phyloP scores from a whole-genome alignment of 768 basidiomycete genomes.

The Floccularia luteovirens region DNA sequence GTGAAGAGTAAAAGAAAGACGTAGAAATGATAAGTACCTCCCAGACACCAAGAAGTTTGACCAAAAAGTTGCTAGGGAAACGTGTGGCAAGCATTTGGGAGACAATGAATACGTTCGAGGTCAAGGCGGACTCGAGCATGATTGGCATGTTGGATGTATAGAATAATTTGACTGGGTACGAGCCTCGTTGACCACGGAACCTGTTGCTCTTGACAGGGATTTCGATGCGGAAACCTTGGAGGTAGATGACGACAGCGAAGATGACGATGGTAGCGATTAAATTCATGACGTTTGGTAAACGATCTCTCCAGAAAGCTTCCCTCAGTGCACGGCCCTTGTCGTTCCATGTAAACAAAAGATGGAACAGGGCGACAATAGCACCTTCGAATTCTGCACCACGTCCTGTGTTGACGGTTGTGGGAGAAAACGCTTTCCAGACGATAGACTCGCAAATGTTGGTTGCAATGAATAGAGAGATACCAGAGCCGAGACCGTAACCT shows the following conservation, averaged over 20 bases:
- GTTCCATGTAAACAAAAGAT: slow-evolving; percentile 95
- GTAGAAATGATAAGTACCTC: slow-evolving; percentile 56
- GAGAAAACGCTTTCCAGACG: slow-evolving; percentile 99
- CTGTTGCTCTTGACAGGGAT: slow-evolving; percentile 97
- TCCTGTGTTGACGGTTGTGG: slow-evolving; percentile 96
- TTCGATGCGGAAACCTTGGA: slow-evolving; percentile 98
- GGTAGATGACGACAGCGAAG: slow-evolving; percentile 94
- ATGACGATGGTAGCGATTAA: slow-evolving; percentile 87
- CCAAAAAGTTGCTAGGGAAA: slow-evolving; percentile 88
- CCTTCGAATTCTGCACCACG: slow-evolving; percentile 98
- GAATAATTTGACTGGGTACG: slow-evolving; percentile 97
- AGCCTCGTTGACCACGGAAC: slow-evolving; percentile 93
- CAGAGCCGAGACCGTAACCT: slow-evolving; percentile 97
- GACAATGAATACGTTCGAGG: slow-evolving; percentile 92
- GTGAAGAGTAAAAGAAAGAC: not conserved
- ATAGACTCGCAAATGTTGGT: slow-evolving; percentile 99
- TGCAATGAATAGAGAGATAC: slow-evolving; percentile 98
- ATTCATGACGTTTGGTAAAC: slow-evolving; percentile 98
- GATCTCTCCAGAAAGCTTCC: slow-evolving; percentile 97
- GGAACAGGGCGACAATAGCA: slow-evolving; percentile 93
- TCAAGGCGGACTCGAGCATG: slow-evolving; percentile 94
- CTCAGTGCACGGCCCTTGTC: slow-evolving; percentile 95
- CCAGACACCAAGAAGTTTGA: slow-evolving; percentile 92
- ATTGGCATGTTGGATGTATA: slow-evolving; percentile 99
- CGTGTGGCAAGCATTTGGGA: slow-evolving; percentile 91